Conservation (phyloP, 1,284 basidiomycete species). For the Phellopilus nigrolimitatus region DNA sequence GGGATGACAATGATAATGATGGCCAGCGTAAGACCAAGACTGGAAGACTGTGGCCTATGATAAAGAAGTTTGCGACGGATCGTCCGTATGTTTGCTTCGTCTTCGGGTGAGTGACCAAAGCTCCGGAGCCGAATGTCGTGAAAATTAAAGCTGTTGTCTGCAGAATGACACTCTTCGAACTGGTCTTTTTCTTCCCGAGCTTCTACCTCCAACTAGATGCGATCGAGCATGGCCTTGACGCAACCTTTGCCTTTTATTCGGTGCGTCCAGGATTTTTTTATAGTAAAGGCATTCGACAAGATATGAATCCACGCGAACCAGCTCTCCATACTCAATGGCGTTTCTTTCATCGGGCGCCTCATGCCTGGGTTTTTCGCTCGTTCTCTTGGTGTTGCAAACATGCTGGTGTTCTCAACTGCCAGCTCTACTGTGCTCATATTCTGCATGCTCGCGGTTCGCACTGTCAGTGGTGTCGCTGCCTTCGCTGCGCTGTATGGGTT, state of each 20-base stretch:
- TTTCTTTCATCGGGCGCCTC: conserved; percentile 12
- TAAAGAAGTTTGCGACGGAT: conserved; percentile 15
- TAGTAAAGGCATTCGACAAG: not conserved
- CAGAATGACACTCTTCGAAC: conserved; percentile 9
- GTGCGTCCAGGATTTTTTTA: not conserved
- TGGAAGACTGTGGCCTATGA: not conserved
- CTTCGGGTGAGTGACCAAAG: conserved; percentile 10
- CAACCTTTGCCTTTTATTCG: conserved; percentile 20
- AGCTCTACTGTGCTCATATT: conserved; percentile 22
- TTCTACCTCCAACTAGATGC: conserved; percentile 21
- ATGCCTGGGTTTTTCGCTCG: conserved; percentile 14
- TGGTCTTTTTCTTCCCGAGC: conserved; percentile 17
- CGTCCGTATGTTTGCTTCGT: conserved; percentile 15
- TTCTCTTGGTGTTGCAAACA: conserved; percentile 13
- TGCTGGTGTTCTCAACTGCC: conserved; percentile 11
- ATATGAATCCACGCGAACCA: not conserved
- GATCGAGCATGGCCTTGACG: conserved; percentile 12
- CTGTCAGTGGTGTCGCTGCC: conserved; percentile 14
- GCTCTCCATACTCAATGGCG: conserved; percentile 18
- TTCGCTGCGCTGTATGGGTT: conserved; percentile 23
- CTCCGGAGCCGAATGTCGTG: not conserved
- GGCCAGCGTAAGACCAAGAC: not conserved
- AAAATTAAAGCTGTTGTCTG: not conserved
- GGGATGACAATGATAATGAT: not conserved
- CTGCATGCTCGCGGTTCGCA: conserved; percentile 23